Base-by-base conservation (phyloP, 805 yeast species). In the Zygosaccharomyces pseudorouxii region DNA sequence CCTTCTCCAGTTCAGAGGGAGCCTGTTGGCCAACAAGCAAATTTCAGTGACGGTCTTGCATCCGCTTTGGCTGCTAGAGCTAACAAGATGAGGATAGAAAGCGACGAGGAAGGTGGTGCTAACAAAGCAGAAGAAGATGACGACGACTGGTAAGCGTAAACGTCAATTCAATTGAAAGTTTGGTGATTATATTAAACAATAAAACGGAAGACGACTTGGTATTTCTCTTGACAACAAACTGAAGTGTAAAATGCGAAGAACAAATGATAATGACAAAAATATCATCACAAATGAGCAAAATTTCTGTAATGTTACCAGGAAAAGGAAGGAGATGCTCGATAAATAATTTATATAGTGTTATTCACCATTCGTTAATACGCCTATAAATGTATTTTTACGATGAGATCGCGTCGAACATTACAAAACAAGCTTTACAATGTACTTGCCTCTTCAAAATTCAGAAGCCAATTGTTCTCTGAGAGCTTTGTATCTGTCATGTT, bases 1-100 rank as follows among this genome's bases (percentile, higher is more conserved):
- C 31, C 48, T 14, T 23, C 39, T 9, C 31, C 51, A 11, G 19
- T 40, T 33, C 19, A 27, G 11, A 40, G 43, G 23, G 38, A 29
- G 22, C 40, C 39, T 10, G 35, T 30, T 2, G 38, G n/a, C 16
- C 54, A 50, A 23, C 54, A 45, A 4, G 56, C 62, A 38, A 62
- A 65, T 37, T 71, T 87, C 57, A 93, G 92, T 10, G 90, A 89
- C n/a, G 89, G 92, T 5, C 72, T 89, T 50, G 96, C 96, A 0
- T 88, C 86, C 51, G 96, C 96, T 1, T 76, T 89, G 57, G 86
- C 84, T 63, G 86, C 82, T 45, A 78, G 93, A 63, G 88, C 88
- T 3, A 79, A 88, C 12, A 76, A 78, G 51, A 78, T 79, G 70
- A 69, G 75, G 29, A 60, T 48, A 6, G 85, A 80, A 35, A 80